These are phyloP conservation scores for Ceratocystis destructans DNA, from an alignment of 2,329 filamentous ascomycete species.

Conservation along the genomic window DNA sequence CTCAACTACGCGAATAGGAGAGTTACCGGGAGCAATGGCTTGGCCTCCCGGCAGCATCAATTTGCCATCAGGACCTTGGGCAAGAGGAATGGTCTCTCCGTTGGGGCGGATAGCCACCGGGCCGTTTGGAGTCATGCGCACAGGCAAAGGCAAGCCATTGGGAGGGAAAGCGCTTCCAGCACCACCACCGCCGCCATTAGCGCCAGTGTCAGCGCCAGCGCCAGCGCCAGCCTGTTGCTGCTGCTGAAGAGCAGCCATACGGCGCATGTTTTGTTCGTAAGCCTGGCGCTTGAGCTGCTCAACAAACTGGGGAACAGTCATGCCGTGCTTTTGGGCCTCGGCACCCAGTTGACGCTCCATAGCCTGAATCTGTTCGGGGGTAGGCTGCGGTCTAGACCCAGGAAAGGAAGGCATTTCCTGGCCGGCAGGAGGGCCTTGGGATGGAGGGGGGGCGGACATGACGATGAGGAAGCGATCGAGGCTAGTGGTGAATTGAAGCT, in stretches of 20 bases:
- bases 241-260: slow-evolving; percentile 17
- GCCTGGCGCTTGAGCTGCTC: slow-evolving; percentile 50
- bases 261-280: slow-evolving; percentile 35
- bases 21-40: too few relatives aligned
- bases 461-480: background rate
- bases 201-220: background rate
- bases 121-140: slow-evolving; percentile 15
- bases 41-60: background rate
- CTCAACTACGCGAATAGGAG: background rate
- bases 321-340: slow-evolving; percentile 71
- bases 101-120: slow-evolving; percentile 18
- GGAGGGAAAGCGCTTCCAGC: background rate
- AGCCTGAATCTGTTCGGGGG: slow-evolving; percentile 68
- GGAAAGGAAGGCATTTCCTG: slow-evolving; percentile 8
- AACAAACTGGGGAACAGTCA: slow-evolving; percentile 75
- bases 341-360: slow-evolving; percentile 73
- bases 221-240: slow-evolving; percentile 9
- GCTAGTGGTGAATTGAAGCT: background rate
- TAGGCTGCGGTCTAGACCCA: slow-evolving; percentile 40
- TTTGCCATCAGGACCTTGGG: slow-evolving; percentile 3
- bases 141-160: slow-evolving; percentile 12
- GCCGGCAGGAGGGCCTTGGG: slow-evolving; percentile 1
- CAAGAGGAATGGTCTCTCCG: slow-evolving; percentile 13
- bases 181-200: background rate
- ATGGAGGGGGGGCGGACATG: background rate